A percentile compares a stretch with the other conserved stretches of the same genome.
Evolutionary conservation across 75 land plant genomes (phyloP).

Genomic region (Azolla pinnata): DNA sequence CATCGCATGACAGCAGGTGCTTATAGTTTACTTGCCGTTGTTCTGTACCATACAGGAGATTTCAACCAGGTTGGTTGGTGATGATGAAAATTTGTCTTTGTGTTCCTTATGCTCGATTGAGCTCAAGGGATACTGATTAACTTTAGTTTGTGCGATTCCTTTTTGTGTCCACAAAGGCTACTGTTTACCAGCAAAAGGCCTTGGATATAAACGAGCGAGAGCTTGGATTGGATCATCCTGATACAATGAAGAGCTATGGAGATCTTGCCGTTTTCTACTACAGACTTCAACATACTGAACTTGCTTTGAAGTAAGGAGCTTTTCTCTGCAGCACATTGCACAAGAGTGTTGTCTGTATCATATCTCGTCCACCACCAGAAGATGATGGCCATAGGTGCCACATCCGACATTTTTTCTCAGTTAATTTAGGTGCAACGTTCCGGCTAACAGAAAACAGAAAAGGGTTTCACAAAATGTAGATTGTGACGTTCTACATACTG

Average conservation of each 20-base stretch:
- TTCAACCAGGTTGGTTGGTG: conserved; percentile 71
- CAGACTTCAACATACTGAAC: conserved; percentile 87
- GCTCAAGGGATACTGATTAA: neutral
- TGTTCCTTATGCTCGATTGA: too few species aligned
- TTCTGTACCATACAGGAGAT: conserved; percentile 96
- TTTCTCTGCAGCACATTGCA: too few species aligned
- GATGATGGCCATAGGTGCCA: too few species aligned
- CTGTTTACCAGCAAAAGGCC: conserved; percentile 96
- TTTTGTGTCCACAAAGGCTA: conserved; percentile 44
- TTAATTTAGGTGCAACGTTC: too few species aligned
- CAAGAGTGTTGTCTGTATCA: too few species aligned
- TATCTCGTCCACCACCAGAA: too few species aligned
- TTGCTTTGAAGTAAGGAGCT: conserved; percentile 89
- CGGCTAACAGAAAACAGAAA: too few species aligned
- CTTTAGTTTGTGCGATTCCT: neutral
- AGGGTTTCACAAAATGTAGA: too few species aligned
- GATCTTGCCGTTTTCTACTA: conserved; percentile 96
- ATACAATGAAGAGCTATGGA: conserved; percentile 99
- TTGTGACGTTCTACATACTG: too few species aligned
- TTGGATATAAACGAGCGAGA: conserved; percentile 97
- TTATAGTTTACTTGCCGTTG: conserved; percentile 91
- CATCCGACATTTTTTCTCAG: too few species aligned
- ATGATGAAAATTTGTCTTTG: too few species aligned
- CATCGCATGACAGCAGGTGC: conserved; percentile 99
- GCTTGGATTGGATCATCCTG: conserved; percentile 96